These are phyloP conservation scores for Aspergillus leporis DNA, from an alignment of 495 filamentous ascomycete genomes.

Conservation along the genomic window DNA sequence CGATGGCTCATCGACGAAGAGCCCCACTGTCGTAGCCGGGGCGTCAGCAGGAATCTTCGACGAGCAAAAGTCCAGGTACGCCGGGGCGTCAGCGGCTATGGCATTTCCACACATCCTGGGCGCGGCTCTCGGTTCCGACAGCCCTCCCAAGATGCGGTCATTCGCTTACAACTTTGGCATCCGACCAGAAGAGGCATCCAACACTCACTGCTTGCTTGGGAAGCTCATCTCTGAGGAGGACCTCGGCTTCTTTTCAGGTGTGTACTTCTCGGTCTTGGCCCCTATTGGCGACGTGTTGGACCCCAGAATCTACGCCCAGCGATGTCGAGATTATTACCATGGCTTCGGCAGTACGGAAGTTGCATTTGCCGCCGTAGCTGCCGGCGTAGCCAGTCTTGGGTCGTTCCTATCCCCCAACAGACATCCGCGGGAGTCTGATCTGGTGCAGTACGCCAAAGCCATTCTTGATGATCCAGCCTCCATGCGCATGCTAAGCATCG, in stretches of 20 bases:
- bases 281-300: conserved; percentile 29
- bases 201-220: conserved; percentile 22
- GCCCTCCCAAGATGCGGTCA: conserved; percentile 28
- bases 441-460: conserved; percentile 33
- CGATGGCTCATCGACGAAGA: conserved; percentile 20
- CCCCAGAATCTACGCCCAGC: conserved; percentile 29
- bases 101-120: conserved; percentile 36
- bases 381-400: conserved; percentile 30
- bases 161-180: conserved; percentile 37
- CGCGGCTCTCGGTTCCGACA: conserved; percentile 30
- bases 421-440: conserved; percentile 30
- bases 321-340: conserved; percentile 32
- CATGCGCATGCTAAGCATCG: conserved; percentile 28
- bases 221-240: conserved; percentile 30
- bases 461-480: conserved; percentile 36
- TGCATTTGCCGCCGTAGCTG: conserved; percentile 31
- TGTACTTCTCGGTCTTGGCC: conserved; percentile 27
- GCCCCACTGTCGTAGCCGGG: conserved; percentile 17
- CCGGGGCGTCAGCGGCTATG: conserved; percentile 34
- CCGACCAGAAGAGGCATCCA: conserved; percentile 32
- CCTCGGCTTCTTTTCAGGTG: conserved; percentile 21
- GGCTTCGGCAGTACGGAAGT: conserved; percentile 18
- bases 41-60: conserved; percentile 32
- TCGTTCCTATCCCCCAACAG: conserved; percentile 32
- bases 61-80: conserved; percentile 32